Percentiles rank a stretch among this genome's conserved stretches.
phyloP scores from a whole-genome alignment of 805 yeast species.

The Metschnikowia arizonensis region DNA sequence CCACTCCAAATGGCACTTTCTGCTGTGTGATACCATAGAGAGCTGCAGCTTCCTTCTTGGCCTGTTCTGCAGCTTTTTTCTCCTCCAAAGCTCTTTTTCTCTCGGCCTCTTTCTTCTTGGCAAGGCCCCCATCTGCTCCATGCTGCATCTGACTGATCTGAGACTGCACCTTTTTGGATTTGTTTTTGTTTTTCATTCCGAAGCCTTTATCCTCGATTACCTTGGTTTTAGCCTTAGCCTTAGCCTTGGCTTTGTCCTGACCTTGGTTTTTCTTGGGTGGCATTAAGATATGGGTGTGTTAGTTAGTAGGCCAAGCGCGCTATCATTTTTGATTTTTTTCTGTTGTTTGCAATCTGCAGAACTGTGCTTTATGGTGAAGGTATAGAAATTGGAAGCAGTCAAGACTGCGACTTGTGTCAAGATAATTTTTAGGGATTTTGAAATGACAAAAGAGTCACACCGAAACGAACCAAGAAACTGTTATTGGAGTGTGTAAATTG shows the following conservation, averaged over 20 bases:
- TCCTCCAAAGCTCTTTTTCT: slow-evolving; percentile 63
- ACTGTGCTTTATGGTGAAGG: too few species aligned
- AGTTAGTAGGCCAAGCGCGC: background rate
- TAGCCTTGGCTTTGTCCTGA: slow-evolving; percentile 60
- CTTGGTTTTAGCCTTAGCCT: slow-evolving; percentile 57
- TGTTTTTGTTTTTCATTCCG: slow-evolving; percentile 93
- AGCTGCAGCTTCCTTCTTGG: slow-evolving; percentile 81
- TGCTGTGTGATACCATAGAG: slow-evolving; percentile 70
- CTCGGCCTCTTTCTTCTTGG: slow-evolving; percentile 73
- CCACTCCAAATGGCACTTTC: slow-evolving; percentile 94
- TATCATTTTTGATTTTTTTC: background rate
- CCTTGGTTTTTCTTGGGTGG: slow-evolving; percentile 69
- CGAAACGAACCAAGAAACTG: too few species aligned
- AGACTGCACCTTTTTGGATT: slow-evolving; percentile 78
- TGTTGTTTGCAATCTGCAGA: slow-evolving; percentile 4
- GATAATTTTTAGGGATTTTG: too few species aligned
- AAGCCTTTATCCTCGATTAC: slow-evolving; percentile 84
- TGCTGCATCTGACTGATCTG: slow-evolving; percentile 46
- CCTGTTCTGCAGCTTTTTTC: slow-evolving; percentile 87
- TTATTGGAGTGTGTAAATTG: too few species aligned
- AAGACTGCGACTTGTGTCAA: too few species aligned
- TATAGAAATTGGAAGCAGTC: too few species aligned
- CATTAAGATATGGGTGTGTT: slow-evolving; percentile 38
- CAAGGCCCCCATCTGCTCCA: slow-evolving; percentile 46
- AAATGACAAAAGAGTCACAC: too few species aligned